Percentiles rank a stretch among this genome's conserved stretches.
These are phyloP conservation scores for Yamadazyma sp. DNA, from an alignment of 805 yeast genomes.

Conservation along the genomic window DNA sequence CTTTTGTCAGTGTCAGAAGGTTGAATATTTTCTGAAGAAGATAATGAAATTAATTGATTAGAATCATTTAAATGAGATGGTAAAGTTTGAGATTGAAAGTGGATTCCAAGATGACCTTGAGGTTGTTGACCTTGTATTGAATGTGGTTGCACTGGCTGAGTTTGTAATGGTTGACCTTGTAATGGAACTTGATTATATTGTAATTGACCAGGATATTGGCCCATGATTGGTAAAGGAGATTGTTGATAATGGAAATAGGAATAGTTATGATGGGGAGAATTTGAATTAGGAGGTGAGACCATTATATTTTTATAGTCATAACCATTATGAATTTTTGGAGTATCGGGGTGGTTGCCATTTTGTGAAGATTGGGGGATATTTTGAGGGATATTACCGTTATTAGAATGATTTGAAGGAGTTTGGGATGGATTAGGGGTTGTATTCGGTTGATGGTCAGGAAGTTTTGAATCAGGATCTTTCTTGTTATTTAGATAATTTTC, in stretches of 20 bases:
- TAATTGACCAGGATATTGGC: no score
- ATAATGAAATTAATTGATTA: no score
- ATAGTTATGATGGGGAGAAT: slow-evolving; percentile 18
- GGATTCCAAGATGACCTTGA: background rate
- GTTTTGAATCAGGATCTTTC: slow-evolving; percentile 11
- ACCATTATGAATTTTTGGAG: background rate
- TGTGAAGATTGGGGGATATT: background rate
- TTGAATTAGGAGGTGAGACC: slow-evolving; percentile 28
- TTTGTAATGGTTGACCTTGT: slow-evolving; percentile 1
- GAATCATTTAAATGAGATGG: background rate
- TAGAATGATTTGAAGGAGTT: background rate
- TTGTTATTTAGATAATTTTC: slow-evolving; percentile 23
- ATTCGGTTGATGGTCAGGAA: background rate
- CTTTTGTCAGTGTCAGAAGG: background rate
- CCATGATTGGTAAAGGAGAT: slow-evolving; percentile 1
- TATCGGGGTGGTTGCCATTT: background rate
- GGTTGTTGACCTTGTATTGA: no score
- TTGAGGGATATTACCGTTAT: slow-evolving; percentile 1
- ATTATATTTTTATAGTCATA: slow-evolving; percentile 6
- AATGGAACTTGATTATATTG: no score
- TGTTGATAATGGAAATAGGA: slow-evolving; percentile 13
- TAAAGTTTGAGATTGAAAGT: background rate
- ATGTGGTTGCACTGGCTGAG: no score
- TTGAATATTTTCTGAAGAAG: background rate
- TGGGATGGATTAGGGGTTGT: background rate